These are phyloP conservation scores for Mycosarcoma mackinlayi DNA, from an alignment of 1,284 basidiomycete genomes.

Conservation along the genomic window DNA sequence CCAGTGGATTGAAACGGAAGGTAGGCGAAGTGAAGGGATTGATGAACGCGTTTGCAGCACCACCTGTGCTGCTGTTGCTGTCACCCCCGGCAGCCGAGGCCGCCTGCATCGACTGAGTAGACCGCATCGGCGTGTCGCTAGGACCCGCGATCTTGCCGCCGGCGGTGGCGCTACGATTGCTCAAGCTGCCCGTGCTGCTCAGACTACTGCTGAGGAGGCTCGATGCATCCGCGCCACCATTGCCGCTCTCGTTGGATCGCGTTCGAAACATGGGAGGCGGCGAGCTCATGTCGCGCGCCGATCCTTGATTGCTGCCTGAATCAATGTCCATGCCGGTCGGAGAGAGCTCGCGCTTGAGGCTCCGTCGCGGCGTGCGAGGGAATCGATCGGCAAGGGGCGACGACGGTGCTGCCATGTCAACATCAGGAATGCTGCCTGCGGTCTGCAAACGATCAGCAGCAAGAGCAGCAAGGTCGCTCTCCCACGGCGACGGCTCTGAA, in stretches of 20 bases:
- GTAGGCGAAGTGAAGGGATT: conserved; percentile 39
- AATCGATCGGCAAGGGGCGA: conserved; percentile 27
- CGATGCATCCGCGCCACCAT: not conserved
- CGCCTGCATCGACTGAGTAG: conserved; percentile 38
- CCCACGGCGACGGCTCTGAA: conserved; percentile 25
- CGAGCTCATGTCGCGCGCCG: conserved; percentile 43
- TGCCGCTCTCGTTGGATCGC: conserved; percentile 37
- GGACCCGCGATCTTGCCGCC: not conserved
- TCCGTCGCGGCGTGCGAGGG: conserved; percentile 35
- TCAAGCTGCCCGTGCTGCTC: conserved; percentile 13
- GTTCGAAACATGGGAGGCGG: conserved; percentile 52
- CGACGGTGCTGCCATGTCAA: conserved; percentile 39
- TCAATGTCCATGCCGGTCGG: conserved; percentile 58
- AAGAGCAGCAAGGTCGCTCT: conserved; percentile 15
- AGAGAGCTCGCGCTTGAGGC: conserved; percentile 58
- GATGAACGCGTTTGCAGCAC: conserved; percentile 15
- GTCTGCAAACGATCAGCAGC: not conserved
- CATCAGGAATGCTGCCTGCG: conserved; percentile 20
- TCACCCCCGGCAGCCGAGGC: not conserved
- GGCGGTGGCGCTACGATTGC: conserved; percentile 9
- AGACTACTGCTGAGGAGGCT: conserved; percentile 26
- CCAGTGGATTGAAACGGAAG: conserved; percentile 31
- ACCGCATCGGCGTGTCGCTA: conserved; percentile 16
- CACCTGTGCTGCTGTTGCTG: not conserved
- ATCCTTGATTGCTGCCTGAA: conserved; percentile 20